Conservation (phyloP, 2,329 filamentous ascomycete species). For the Exophiala alcalophila region DNA sequence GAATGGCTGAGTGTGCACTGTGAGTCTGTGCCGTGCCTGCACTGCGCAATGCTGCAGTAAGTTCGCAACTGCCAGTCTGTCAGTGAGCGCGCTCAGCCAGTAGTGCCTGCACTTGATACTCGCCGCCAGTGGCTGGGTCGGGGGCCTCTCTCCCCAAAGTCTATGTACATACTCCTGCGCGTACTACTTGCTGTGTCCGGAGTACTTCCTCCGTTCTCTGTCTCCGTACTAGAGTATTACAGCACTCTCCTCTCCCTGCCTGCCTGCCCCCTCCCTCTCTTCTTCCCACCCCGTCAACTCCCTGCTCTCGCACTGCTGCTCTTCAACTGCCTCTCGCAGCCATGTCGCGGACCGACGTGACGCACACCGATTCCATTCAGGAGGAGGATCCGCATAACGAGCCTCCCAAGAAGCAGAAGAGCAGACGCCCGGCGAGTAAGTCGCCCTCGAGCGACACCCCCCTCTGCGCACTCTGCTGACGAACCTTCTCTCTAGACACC, state of each 20-base stretch:
- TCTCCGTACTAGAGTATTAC: too few species aligned
- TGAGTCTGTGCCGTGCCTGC: too few species aligned
- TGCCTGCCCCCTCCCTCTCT: too few species aligned
- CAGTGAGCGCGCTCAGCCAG: too few species aligned
- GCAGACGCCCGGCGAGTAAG: conserved; percentile 83
- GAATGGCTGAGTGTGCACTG: conserved; percentile 11
- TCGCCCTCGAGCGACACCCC: conserved; percentile 18
- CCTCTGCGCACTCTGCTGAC: conserved; percentile 11
- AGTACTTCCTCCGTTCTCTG: conserved; percentile 8
- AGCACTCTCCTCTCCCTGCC: too few species aligned
- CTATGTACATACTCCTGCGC: too few species aligned
- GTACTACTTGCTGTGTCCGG: not conserved
- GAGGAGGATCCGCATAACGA: conserved; percentile 42
- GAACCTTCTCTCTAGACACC: conserved; percentile 62
- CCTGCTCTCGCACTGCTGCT: not conserved
- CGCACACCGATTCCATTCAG: conserved; percentile 43
- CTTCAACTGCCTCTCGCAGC: conserved; percentile 13
- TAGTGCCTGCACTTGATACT: too few species aligned
- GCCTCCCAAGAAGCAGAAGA: conserved; percentile 78
- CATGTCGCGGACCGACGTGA: conserved; percentile 46
- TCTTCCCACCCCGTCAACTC: too few species aligned
- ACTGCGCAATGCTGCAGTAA: too few species aligned
- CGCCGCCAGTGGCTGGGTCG: too few species aligned
- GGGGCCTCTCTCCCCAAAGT: too few species aligned
- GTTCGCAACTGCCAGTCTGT: too few species aligned